phyloP scores from a whole-genome alignment of 1,284 basidiomycete genomes.

The Neolentinus lepideus region DNA sequence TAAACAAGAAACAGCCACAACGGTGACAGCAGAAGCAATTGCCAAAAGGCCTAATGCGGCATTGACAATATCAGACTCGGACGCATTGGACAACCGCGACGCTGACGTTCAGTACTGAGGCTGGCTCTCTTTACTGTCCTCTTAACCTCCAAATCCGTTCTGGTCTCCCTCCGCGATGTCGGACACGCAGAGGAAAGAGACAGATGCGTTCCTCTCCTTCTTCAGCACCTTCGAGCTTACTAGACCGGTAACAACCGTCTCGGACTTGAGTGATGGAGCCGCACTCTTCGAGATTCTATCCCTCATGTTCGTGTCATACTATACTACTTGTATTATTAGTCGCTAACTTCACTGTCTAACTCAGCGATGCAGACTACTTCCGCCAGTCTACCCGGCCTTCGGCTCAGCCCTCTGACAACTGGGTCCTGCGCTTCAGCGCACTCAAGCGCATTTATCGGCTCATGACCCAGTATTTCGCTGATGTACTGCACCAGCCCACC shows the following conservation, averaged over 20 bases:
- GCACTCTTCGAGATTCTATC: conserved; percentile 67
- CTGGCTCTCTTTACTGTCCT: neutral
- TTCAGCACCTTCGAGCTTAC: conserved; percentile 66
- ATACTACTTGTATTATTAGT: neutral
- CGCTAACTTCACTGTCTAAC: conserved; percentile 6
- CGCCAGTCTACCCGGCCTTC: conserved; percentile 48
- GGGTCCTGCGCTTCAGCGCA: conserved; percentile 81
- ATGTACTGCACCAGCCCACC: conserved; percentile 71
- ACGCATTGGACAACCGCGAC: neutral
- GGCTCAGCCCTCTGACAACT: conserved; percentile 70
- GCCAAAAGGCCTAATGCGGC: neutral
- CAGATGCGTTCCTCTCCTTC: conserved; percentile 73
- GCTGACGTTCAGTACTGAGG: neutral
- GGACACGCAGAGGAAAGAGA: conserved; percentile 51
- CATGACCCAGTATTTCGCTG: conserved; percentile 82
- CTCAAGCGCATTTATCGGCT: conserved; percentile 83
- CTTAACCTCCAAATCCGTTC: neutral
- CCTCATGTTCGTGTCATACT: conserved; percentile 52
- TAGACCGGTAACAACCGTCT: conserved; percentile 47
- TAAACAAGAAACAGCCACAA: neutral
- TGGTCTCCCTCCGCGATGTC: conserved; percentile 25
- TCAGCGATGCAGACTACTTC: conserved; percentile 77
- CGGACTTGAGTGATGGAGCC: conserved; percentile 71
- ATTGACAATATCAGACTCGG: neutral
- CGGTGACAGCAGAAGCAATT: neutral